Base-by-base conservation (phyloP, 345 rosid species). In the Hibiscus tridactylites region DNA sequence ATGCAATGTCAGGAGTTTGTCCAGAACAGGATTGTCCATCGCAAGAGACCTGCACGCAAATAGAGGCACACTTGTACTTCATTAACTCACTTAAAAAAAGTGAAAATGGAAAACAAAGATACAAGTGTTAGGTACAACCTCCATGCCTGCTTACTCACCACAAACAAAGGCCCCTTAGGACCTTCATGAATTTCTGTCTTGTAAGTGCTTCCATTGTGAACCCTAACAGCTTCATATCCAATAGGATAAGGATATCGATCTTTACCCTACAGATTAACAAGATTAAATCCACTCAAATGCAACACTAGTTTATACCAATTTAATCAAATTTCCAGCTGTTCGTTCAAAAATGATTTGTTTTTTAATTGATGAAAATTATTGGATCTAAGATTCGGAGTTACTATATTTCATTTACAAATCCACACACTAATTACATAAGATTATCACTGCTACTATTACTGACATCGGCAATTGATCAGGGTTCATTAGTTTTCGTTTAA, bases 241-340 rank as follows among this genome's bases (percentile, higher is more conserved):
- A 90, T 87, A 6, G 96, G 98, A 83, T 91, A 93, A 77, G 98
- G 97, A 81, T 86, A 87, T 8, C 97, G 93, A 80, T 86, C 96
- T 85, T 88, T 88, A 3, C 98, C 96, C 98, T 94, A 65, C 61
- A 74, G 50, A 72, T 67, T 4, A 60, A 60, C 15, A 78, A 7
- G 39, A n/a, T 46, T 44, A 21, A 31, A 46, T 16, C 46, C 60
- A 17, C 46, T 76, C 61, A 17, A 67, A 75, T 9, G 60, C 39
- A 12, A 67, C 24, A 29, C 28, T 58, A 44, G 72, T 5, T 28
- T 8, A 33, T 56, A 21, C 26, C 35, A 53, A 31, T 19, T 10
- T 1, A 53, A 9, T 49, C 15, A 10, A 16, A 16, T 44, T 2
- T 66, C 24, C 5, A 21, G 39, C 12, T 15, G 17, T 68, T 68